Evolutionary conservation across 305 asterid genomes (phyloP), one percentile per base, ranked within the genome.

Genomic region (Coffea humblotiana): DNA sequence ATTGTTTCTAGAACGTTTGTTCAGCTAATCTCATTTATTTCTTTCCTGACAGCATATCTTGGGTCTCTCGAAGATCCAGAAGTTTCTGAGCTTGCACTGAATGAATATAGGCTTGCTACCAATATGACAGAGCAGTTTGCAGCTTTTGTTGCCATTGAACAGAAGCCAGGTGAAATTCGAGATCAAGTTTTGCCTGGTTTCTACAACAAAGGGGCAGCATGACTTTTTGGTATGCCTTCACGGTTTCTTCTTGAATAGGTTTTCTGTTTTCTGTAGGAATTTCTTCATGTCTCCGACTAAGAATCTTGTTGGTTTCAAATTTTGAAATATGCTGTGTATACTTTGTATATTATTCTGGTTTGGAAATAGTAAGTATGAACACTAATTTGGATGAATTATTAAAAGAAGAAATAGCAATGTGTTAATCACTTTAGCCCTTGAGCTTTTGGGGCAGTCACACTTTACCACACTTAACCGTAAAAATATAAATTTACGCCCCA

Each of bases 91-190:
- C 96, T 96, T 79, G 89, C 87, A 13, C 76, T 96, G 86, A 86
- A 91, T 23, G 98, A 92, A 85, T 96, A 96, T 80, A 88, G 29
- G 77, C 83, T 83, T 54, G 98, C 99, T 84, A 90, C 96, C 71
- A 96, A 96, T 83, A 78, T 96, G 97, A 96, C 99, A 0, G 99
- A 96, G 69, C 97, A 96, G 82, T 88, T 96, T 88, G 89, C 97
- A 14, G 94, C 97, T 45, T 87, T 96, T 70, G 89, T 86, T 25
- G 97, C 98, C 79, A 92, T 96, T 80, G 97, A 92, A 81, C 99
- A 92, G 93, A 88, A 76, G 49, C 96, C 97, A 23, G 95, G 98
- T 77, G 48, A 89, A 83, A 84, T 84, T 45, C 89, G 99, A 68
- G 97, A 45, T 45, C 97, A 94, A 69, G 91, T 85, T 89, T 86